Evolutionary conservation across 192 early-diverging fungal genomes (phyloP), one percentile per base, ranked within the genome.

Genomic region (Martensiomyces pterosporus): DNA sequence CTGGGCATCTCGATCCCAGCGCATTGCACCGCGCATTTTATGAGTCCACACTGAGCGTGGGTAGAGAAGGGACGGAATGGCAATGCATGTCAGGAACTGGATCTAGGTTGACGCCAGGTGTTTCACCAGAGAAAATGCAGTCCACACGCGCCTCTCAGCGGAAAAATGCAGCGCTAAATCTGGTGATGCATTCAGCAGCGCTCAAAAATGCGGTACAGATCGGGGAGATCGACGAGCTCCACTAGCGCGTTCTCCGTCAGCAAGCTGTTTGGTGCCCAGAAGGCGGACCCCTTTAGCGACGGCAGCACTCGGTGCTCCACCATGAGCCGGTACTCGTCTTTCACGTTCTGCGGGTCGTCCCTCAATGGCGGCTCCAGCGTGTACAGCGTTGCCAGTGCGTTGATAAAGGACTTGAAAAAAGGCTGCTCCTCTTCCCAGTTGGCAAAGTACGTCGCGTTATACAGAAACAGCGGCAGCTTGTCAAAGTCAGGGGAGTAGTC

Each of bases 201-300:
- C 55, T 98, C 95, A 82, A 98, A 98, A 27, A 97, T 86, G 21
- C 84, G 89, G 67, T 98, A 98, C 21, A 98, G 73, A 52, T 97
- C 92, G 17, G 85, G 82, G 44, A 94, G 75, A 54, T 89, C 81
- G 2, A 87, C 88, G 14, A 98, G 64, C 53, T 91, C 83, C 3
- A 90, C 68, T 13, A 94, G 60, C 5, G 84, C 78, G 21, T 76
- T 64, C 49, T 73, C 66, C 44, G 81, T 77, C 14, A 79, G 74
- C 39, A 92, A 57, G 22, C 49, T 47, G 25, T 71, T 67, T 10
- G 86, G 83, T 2, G 89, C 87, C 46, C 79, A 60, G 37, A 94
- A 90, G 10, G 82, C 64, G 16, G 62, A 60, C 22, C 57, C 64
- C 52, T 90, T 91, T 10, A 97, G 66, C 6, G 86, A 82, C 3